phyloP scores from a whole-genome alignment of 495 filamentous ascomycete species.

The Lophiostoma macrostomum region DNA sequence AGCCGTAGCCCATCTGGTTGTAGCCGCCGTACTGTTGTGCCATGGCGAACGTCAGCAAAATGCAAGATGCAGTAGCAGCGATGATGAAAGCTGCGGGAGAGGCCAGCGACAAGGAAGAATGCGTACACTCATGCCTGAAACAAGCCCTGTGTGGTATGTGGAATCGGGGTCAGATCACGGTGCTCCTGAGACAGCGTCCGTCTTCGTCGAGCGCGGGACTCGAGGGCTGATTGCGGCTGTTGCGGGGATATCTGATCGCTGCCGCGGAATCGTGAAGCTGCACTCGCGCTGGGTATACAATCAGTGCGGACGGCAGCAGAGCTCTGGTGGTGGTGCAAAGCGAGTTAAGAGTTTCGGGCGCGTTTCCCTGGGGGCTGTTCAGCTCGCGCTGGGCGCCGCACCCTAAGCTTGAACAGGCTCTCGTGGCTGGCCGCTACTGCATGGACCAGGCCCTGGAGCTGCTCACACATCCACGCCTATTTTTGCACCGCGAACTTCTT shows the following conservation, averaged over 20 bases:
- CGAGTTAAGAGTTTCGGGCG: background rate
- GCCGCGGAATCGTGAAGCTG: background rate
- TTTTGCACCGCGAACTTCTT: conserved; percentile 6
- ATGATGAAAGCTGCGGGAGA: background rate
- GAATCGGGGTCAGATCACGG: conserved; percentile 5
- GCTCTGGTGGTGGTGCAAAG: background rate
- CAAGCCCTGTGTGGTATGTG: conserved; percentile 27
- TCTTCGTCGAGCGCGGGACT: background rate
- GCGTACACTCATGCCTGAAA: conserved; percentile 37
- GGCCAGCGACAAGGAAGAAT: conserved; percentile 2
- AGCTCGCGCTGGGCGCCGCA: background rate
- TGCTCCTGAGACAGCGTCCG: conserved; percentile 32
- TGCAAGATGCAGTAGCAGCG: conserved; percentile 1
- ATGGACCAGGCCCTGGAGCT: background rate
- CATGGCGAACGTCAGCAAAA: conserved; percentile 27
- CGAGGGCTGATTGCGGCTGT: background rate
- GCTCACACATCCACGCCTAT: conserved; percentile 5
- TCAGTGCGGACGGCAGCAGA: too few species aligned
- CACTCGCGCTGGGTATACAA: conserved; percentile 7
- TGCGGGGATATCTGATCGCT: background rate
- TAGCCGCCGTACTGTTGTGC: conserved; percentile 38
- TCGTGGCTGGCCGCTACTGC: background rate
- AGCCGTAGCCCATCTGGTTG: conserved; percentile 52
- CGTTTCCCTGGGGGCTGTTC: conserved; percentile 1
- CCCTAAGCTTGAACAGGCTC: background rate